These are phyloP conservation scores for Nymphaea colorata DNA, from an alignment of 164 flowering plant species.

Conservation along the genomic window DNA sequence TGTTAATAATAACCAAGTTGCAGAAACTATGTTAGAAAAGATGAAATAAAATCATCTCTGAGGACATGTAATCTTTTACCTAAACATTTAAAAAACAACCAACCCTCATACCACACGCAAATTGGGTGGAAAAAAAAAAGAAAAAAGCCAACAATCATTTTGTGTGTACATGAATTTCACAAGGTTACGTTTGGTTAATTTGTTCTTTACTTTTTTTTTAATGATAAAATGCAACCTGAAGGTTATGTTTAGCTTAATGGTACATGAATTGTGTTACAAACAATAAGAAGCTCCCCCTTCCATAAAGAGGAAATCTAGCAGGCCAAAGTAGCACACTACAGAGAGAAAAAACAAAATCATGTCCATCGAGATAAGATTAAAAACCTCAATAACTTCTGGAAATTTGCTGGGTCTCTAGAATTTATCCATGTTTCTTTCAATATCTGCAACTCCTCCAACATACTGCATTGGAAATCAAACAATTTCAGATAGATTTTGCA, in stretches of 20 bases:
- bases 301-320: not conserved
- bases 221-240: too few relatives aligned
- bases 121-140: too few relatives aligned
- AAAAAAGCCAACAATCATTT: too few relatives aligned
- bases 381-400: slow-evolving; percentile 45
- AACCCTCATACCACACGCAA: too few relatives aligned
- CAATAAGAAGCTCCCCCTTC: not conserved
- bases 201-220: too few relatives aligned
- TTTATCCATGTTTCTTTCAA: slow-evolving; percentile 54
- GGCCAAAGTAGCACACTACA: not conserved
- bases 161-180: too few relatives aligned
- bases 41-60: too few relatives aligned
- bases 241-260: too few relatives aligned
- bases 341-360: not conserved
- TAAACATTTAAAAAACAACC: not conserved
- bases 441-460: slow-evolving; percentile 40
- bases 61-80: not conserved
- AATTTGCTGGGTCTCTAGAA: slow-evolving; percentile 53
- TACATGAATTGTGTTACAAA: too few relatives aligned
- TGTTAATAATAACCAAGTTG: not conserved
- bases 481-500: not conserved
- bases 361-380: not conserved
- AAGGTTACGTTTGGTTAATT: too few relatives aligned
- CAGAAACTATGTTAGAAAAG: not conserved
- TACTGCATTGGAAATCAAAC: slow-evolving; percentile 36